Base-by-base conservation (phyloP, 1,284 basidiomycete species). In the Kwoniella shivajii region DNA sequence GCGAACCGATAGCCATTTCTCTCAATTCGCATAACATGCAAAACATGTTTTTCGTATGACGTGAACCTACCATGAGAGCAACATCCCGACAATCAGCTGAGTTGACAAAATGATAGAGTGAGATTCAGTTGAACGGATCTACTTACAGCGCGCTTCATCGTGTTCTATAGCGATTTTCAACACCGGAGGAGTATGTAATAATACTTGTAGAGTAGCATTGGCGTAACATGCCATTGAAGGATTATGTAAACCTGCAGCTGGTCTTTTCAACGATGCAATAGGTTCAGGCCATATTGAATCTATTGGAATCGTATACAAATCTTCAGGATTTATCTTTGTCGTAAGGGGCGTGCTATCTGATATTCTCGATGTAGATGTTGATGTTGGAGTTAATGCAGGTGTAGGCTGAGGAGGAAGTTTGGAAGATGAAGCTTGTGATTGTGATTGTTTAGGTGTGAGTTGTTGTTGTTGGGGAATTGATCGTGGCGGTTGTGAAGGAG, bases 151-250 rank as follows among this genome's bases (percentile, higher is more conserved):
- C 4, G 80, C 74, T 46, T 78, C 78, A 20, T 78, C 77, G 69
- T 94, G 89, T 1, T 78, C 80, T 30, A 84, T 60, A 11, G 94
- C 76, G 34, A 89, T 78, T 61, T 85, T 83, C 29, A 96, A 82
- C 18, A 99, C 83, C 3, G 94, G 92, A 9, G 94, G 88, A 0
- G 95, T 98, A 74, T 99, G 94, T 20, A 98, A 79, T 47, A 99
- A 83, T 66, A 92, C 92, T 80, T 99, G 96, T 57, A 99, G 80
- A 31, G 89, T 90, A 63, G 92, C 93, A 78, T 99, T 99, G 68
- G 97, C 81, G 78, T 97, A 99, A 79, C 96, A 99, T 1, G 92
- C 96, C 76, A 98, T 99, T 48, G 92, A 92, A n/a, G 81, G 86
- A 78, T 99, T 99, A 69, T 85, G 81, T 34, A 99, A 80, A 0